Base-by-base conservation (phyloP, 176 grass and related monocot genomes). In the Pontederia paniculata region DNA sequence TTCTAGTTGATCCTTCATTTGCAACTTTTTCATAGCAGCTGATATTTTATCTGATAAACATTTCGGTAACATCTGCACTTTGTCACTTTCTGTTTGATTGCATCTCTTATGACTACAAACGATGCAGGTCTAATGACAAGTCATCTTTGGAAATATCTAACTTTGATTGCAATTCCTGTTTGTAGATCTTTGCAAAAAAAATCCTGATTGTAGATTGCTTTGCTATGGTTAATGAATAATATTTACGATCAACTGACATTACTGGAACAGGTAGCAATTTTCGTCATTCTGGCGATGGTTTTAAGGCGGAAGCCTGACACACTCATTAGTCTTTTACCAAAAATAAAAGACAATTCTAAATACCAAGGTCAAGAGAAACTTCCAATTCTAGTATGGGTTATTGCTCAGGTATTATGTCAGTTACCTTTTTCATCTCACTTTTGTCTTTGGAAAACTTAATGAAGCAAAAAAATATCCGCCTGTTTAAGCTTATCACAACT, bases 361-460 rank as follows among this genome's bases (percentile, higher is more conserved):
- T 85, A 98, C 74, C 70, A 84, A 57, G 94, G 83, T 56, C 74
- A 79, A 69, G 83, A 98, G 60, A 98, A 79, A 60, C 83, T 93
- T 76, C 87, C 94, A 20, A 68, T 93, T 59, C 49, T 98, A 9
- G 61, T 88, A 21, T 98, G 94, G 94, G 75, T 73, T 66, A 84
- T 88, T 80, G 84, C 70, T 52, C 87, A 98, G 94, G 86, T 91
- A 84, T 56, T 51, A 12, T 59, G 44, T 44, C 41, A 18, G 17
- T 9, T 10, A 10, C 43, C 22, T 54, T 45, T 17, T 7, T 19
- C 31, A 12, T 52, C 60, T 23, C 60, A 47, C 9, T 9, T 54
- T 52, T 52, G 13, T 42, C 25, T 42, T 37, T 37, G 1, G 28
- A 37, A 37, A 37, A 37, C 28, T 37, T 37, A 6, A 2, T 37